phyloP scores from a whole-genome alignment of 768 basidiomycete species.

The Candolleomyces aberdarensis region DNA sequence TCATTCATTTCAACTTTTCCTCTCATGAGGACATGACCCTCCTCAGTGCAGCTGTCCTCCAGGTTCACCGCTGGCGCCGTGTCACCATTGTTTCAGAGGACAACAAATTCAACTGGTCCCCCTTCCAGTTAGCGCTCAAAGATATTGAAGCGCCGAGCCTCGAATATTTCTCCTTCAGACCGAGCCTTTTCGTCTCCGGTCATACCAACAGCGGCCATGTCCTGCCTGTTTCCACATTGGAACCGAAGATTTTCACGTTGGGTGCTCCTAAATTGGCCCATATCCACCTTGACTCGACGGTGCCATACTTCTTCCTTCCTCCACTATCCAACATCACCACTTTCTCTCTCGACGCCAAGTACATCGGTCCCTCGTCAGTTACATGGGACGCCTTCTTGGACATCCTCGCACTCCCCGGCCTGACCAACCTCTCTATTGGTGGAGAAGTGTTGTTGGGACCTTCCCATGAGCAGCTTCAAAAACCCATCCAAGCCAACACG shows the following conservation, averaged over 20 bases:
- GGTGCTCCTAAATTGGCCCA: slow-evolving; percentile 7
- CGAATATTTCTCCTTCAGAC: slow-evolving; percentile 8
- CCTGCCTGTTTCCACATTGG: not conserved
- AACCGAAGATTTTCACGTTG: slow-evolving; percentile 4
- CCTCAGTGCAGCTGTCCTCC: not conserved
- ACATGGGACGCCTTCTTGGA: slow-evolving; percentile 6
- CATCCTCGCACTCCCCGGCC: slow-evolving; percentile 5
- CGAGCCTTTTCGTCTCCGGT: slow-evolving; percentile 4
- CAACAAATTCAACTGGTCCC: slow-evolving; percentile 9
- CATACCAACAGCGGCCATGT: slow-evolving; percentile 2
- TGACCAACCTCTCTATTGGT: slow-evolving; percentile 5
- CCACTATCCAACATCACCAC: slow-evolving; percentile 5
- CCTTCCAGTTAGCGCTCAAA: not conserved
- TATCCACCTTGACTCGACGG: slow-evolving; percentile 7
- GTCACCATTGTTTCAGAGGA: slow-evolving; percentile 7
- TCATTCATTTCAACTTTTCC: slow-evolving; percentile 2
- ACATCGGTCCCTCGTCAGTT: slow-evolving; percentile 4
- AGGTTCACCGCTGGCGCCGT: slow-evolving; percentile 5
- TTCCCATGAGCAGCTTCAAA: not conserved
- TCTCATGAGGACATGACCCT: slow-evolving; percentile 6
- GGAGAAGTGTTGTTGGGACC: not conserved
- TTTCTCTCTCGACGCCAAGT: slow-evolving; percentile 8
- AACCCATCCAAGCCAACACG: not conserved
- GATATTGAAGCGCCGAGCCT: slow-evolving; percentile 1
- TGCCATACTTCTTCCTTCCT: slow-evolving; percentile 10